Base-by-base conservation (phyloP, 805 yeast genomes). In the Wickerhamomyces alni region DNA sequence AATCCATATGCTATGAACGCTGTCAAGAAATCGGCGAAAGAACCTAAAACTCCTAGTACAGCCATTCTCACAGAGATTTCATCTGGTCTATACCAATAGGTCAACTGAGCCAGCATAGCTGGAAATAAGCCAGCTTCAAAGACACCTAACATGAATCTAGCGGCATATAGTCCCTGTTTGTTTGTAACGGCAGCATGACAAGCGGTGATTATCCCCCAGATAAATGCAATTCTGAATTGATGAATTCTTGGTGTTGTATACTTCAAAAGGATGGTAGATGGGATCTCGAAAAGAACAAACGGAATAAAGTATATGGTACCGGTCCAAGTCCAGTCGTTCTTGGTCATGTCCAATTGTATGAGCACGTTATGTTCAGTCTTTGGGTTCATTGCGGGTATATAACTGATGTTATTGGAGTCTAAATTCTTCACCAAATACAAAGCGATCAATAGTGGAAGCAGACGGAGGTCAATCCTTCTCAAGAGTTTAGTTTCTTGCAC, bases 1-100 rank as follows among this genome's bases (percentile, higher is more conserved):
- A 63, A 60, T 5, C 61, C 67, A 46, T 55, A 65, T 1, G 73
- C 66, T 57, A 76, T 46, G 54, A 62, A 44, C 53, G 66, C 54
- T 67, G 73, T 54, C 59, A 58, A 60, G 4, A 69, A 68, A 35
- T 80, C 77, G 17, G 77, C 69, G 35, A 51, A 54, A 36, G 69
- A 59, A 8, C 61, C 67, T 17, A 66, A 67, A 17, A 61, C 48
- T 37, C 61, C 63, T 44, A 66, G 67, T 33, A 65, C 45, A 8
- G 68, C 61, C 35, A 62, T 59, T 38, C 74, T 52, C 24, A 63
- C 52, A 4, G 61, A 58, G 36, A 68, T 47, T 42, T 67, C 72
- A 10, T 52, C 50, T 24, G 67, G 50, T 35, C 55, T 59, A 51
- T 67, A 69, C 48, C 62, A 69, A 45, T 59, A 55, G 11, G 69